A percentile compares a stretch with the other conserved stretches of the same genome.
Conservation (phyloP, 352 stramenopile species). For the Blastocystis sp. region DNA sequence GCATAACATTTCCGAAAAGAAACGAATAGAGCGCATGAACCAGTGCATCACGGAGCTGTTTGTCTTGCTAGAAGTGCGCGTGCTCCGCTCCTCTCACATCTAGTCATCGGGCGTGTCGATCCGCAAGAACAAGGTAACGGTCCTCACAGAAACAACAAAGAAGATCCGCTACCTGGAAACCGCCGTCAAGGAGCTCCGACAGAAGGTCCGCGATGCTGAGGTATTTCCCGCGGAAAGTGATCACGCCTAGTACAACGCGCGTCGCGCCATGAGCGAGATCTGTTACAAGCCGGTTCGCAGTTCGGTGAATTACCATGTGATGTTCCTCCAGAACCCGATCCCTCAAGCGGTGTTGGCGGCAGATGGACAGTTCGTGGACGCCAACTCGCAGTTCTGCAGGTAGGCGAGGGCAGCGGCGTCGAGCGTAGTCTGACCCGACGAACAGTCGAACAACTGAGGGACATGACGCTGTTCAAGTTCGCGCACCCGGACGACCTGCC, state of each 20-base stretch:
- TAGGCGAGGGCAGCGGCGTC: not conserved
- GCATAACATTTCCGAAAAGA: constrained; percentile 74
- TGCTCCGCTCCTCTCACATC: not conserved
- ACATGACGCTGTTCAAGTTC: constrained; percentile 72
- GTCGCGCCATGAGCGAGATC: constrained; percentile 32
- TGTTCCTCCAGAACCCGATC: constrained; percentile 73
- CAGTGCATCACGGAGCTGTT: constrained; percentile 73
- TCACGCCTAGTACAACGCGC: constrained; percentile 29
- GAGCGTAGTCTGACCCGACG: constrained; percentile 29
- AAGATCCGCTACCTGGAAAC: constrained; percentile 68
- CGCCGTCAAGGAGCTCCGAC: constrained; percentile 60
- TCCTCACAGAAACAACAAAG: constrained; percentile 70
- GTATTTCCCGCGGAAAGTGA: not conserved
- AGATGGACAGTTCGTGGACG: constrained; percentile 72
- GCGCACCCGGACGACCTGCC: constrained; percentile 71
- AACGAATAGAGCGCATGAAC: constrained; percentile 70
- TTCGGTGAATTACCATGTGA: constrained; percentile 67
- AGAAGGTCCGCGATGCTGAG: constrained; percentile 60
- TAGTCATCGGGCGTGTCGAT: constrained; percentile 68
- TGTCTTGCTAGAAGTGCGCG: constrained; percentile 35
- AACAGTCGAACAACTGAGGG: constrained; percentile 40
- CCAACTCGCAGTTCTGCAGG: constrained; percentile 65
- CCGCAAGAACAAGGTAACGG: constrained; percentile 71
- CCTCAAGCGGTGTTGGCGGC: constrained; percentile 55
- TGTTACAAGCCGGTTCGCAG: not conserved